phyloP scores from a whole-genome alignment of 495 filamentous ascomycete genomes.

The Aspergillus sparsus region DNA sequence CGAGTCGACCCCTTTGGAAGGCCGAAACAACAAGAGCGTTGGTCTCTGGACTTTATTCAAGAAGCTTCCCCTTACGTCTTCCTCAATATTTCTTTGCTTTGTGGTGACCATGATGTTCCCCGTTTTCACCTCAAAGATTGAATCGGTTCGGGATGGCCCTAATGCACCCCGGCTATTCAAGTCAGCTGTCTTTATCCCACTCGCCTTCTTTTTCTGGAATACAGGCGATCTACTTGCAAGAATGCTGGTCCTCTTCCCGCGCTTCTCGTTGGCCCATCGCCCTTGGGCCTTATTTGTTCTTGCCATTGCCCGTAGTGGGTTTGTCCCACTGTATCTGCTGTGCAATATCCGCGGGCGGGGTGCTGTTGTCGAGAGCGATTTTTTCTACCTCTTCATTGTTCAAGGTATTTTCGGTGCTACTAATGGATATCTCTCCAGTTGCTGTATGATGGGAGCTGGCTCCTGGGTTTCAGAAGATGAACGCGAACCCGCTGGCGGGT shows the following conservation, averaged over 20 bases:
- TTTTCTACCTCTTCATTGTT: constrained; percentile 83
- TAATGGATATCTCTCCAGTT: constrained; percentile 82
- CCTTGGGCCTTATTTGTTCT: constrained; percentile 65
- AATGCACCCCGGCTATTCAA: constrained; percentile 62
- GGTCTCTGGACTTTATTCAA: constrained; percentile 64
- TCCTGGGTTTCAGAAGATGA: constrained; percentile 77
- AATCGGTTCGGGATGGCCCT: constrained; percentile 59
- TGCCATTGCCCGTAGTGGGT: constrained; percentile 61
- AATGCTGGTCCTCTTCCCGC: constrained; percentile 64
- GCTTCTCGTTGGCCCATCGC: constrained; percentile 58
- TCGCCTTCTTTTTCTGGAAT: constrained; percentile 95
- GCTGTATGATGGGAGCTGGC: constrained; percentile 86
- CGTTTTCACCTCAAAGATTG: constrained; percentile 81
- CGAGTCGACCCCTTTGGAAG: background rate
- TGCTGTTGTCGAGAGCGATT: constrained; percentile 72
- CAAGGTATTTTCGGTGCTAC: constrained; percentile 80
- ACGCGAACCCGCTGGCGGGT: constrained; percentile 84
- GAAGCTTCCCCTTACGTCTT: constrained; percentile 72
- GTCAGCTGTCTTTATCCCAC: constrained; percentile 78
- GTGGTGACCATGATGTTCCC: constrained; percentile 90
- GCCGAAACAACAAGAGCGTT: constrained; percentile 49
- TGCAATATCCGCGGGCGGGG: constrained; percentile 77
- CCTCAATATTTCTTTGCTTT: constrained; percentile 76
- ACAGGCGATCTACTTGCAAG: constrained; percentile 79
- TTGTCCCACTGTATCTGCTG: constrained; percentile 83